Percentiles rank a stretch among this genome's conserved stretches.
These are phyloP conservation scores for Candida yuanshanica DNA, from an alignment of 805 yeast genomes.

Conservation along the genomic window DNA sequence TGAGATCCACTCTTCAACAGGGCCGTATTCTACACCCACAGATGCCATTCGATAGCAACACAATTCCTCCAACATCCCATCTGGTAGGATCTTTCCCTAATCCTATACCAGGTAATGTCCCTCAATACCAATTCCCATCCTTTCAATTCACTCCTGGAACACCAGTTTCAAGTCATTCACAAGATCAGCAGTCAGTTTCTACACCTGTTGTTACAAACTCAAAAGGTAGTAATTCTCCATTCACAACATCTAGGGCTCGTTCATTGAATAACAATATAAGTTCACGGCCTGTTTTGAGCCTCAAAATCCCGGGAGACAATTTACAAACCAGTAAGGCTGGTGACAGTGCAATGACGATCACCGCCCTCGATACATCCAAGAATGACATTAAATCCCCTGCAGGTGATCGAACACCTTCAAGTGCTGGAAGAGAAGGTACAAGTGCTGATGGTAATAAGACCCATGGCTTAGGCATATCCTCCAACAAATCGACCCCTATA, in stretches of 20 bases:
- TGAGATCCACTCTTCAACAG: constrained; percentile 2
- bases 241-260: constrained; percentile 16
- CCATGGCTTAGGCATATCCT: constrained; percentile 12
- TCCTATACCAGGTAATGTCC: background rate
- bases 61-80: constrained; percentile 5
- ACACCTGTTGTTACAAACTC: constrained; percentile 8
- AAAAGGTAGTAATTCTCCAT: constrained; percentile 1
- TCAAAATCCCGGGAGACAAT: constrained; percentile 20
- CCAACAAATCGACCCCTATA: constrained; percentile 10
- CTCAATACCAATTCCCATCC: constrained; percentile 6
- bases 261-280: constrained; percentile 19
- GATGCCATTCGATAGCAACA: background rate
- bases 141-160: constrained; percentile 11
- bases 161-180: constrained; percentile 8
- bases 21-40: background rate
- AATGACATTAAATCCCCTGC: constrained; percentile 1
- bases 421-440: constrained; percentile 6
- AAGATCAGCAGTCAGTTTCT: constrained; percentile 2
- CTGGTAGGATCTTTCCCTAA: constrained; percentile 1
- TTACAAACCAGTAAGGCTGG: background rate
- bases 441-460: constrained; percentile 11
- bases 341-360: constrained; percentile 14
- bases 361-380: constrained; percentile 12
- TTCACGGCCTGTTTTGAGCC: constrained; percentile 22
- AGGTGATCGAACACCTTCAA: constrained; percentile 13